Evolutionary conservation across 1,284 basidiomycete genomes (phyloP), one percentile per base, ranked within the genome.

Genomic region (Thecaphora frezii): DNA sequence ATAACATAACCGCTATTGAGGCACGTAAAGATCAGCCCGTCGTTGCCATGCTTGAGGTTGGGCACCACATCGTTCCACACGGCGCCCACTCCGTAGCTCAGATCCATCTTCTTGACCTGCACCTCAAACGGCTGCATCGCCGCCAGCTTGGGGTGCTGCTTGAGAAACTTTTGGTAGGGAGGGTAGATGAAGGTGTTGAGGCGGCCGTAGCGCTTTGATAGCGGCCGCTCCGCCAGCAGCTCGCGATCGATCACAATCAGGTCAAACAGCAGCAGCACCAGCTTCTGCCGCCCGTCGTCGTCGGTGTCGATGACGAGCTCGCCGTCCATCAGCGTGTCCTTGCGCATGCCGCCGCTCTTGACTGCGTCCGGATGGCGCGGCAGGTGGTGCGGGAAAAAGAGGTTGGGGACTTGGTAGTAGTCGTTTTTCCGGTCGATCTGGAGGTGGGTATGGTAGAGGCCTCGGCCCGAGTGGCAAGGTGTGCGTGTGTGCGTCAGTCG

Each of bases 1-100:
- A 89, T 83, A 3, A 85, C 83, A 72, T 98, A 98, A 0, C 86
- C 86, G 5, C 90, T 86, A 75, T 86, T 89, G 10, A 89, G 89
- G 73, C 90, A 90, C 0, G 96, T 98, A 77, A 97, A 99, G 71
- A 99, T 97, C 56, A 99, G 85, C 0, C 96, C 96, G 73, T 99
- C 96, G 69, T 90, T 94, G 5, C 88, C 92, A 76, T 99, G 96
- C 66, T 92, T 87, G 3, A 98, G 82, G n/a, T 84, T 84, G 2
- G 93, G 91, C 37, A 98, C 88, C 57, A 91, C 88, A 44, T 88
- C 83, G 43, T 84, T 83, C 70, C 97, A 89, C 12, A 98, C 91
- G 60, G 89, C 86, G 41, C 89, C 87, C 48, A 93, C 86, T 48
- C 87, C 86, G 76, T 98, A 97, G 5, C 93, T 90, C n/a, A 89